Conservation (phyloP, 257 asterid genomes). For the Cruciata laevipes region DNA sequence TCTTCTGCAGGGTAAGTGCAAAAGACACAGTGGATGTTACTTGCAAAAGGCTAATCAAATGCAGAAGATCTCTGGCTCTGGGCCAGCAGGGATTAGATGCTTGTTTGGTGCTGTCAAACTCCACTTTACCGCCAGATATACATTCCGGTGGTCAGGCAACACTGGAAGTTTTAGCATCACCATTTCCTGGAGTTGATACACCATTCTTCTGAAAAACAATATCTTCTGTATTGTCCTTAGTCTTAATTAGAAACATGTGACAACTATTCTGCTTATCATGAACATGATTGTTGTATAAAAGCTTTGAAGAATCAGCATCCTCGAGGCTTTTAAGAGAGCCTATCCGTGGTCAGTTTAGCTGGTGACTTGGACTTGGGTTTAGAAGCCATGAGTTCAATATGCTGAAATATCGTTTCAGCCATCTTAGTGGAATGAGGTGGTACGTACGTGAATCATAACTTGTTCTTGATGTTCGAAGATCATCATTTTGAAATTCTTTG, state of each 20-base stretch:
- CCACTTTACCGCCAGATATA: conserved; percentile 7
- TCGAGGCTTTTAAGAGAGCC: conserved; percentile 61
- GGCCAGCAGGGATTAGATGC: conserved; percentile 33
- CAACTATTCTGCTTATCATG: conserved; percentile 29
- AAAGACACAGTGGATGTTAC: too few species aligned
- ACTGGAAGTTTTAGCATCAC: conserved; percentile 19
- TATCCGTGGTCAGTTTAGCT: conserved; percentile 36
- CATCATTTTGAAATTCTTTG: conserved; percentile 27
- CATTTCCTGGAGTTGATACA: conserved; percentile 20
- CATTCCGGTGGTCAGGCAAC: conserved; percentile 21
- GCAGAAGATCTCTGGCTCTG: too few species aligned
- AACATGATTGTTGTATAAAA: conserved; percentile 31
- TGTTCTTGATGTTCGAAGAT: conserved; percentile 37
- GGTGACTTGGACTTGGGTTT: conserved; percentile 55
- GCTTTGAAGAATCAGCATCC: conserved; percentile 44
- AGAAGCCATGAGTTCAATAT: conserved; percentile 66
- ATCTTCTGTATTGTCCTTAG: conserved; percentile 26
- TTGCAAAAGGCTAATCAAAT: too few species aligned
- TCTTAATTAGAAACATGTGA: conserved; percentile 25
- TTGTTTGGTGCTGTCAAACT: conserved; percentile 31
- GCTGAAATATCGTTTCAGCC: conserved; percentile 80
- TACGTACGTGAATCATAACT: conserved; percentile 41
- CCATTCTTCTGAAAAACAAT: conserved; percentile 20
- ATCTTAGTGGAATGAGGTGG: conserved; percentile 64
- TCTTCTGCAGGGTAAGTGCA: too few species aligned